Conservation (phyloP, 2,329 filamentous ascomycete species). For the Alternaria postmessia region DNA sequence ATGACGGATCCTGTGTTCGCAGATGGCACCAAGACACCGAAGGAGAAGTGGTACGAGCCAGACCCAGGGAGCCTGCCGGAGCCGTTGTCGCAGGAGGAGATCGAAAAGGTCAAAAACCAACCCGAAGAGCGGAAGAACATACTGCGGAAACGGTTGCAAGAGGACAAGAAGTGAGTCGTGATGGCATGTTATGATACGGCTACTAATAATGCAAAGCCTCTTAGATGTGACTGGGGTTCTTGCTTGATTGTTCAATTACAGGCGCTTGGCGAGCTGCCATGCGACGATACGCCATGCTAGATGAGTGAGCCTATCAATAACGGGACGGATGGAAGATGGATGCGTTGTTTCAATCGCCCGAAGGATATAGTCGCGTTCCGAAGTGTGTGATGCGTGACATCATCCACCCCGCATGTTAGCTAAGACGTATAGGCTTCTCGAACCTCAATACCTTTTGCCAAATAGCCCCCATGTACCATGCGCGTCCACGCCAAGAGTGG, state of each 20-base stretch:
- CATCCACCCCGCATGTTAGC: background rate
- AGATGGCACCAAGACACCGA: slow-evolving; percentile 10
- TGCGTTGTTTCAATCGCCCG: background rate
- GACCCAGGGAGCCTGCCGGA: slow-evolving; percentile 6
- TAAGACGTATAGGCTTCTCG: background rate
- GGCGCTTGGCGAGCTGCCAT: background rate
- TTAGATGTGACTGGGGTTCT: slow-evolving; percentile 6
- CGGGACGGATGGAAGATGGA: background rate
- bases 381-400: background rate
- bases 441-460: background rate
- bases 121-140: slow-evolving; percentile 6
- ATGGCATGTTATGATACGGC: background rate
- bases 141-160: background rate
- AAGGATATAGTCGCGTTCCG: background rate
- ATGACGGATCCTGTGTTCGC: background rate
- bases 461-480: too few species aligned
- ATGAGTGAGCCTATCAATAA: background rate
- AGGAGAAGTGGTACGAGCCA: slow-evolving; percentile 12
- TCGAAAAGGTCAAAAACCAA: slow-evolving; percentile 6
- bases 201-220: background rate
- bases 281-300: background rate
- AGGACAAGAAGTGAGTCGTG: slow-evolving; percentile 6
- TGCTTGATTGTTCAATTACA: background rate
- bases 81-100: slow-evolving; percentile 6
- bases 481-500: too few species aligned